Evolutionary conservation across 73 alveolate genomes (phyloP).

Genomic region (Paramecium biaurelia): DNA sequence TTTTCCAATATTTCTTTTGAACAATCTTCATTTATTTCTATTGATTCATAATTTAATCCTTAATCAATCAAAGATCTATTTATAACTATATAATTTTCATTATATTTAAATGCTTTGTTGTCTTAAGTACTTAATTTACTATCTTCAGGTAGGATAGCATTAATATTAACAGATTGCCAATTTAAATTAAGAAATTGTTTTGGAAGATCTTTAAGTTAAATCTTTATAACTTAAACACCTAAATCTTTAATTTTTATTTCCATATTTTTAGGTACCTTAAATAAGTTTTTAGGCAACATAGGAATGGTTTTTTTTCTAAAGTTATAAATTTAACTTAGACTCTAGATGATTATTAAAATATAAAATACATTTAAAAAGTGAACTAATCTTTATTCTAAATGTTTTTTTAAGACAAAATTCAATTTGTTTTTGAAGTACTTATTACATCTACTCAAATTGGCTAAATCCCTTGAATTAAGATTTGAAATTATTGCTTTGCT

Average conservation of each 20-base stretch:
- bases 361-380: neutral
- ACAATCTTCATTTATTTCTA: conserved; percentile 13
- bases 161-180: neutral
- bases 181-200: neutral
- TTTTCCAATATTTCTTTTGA: conserved; percentile 46
- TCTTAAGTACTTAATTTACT: neutral
- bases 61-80: conserved; percentile 58
- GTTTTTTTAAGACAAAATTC: neutral
- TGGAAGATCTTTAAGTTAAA: neutral
- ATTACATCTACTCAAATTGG: neutral
- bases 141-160: neutral
- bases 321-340: neutral
- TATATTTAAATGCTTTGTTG: neutral
- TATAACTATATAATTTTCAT: neutral
- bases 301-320: neutral
- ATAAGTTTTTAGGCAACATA: neutral
- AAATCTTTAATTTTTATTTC: neutral
- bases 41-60: neutral
- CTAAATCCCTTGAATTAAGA: neutral
- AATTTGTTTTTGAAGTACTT: neutral
- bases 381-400: neutral
- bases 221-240: neutral
- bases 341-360: neutral
- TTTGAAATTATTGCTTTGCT: neutral
- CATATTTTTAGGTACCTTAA: neutral